Base-by-base conservation (phyloP, 2,329 filamentous ascomycete species). In the Aspergillus glaucus region DNA sequence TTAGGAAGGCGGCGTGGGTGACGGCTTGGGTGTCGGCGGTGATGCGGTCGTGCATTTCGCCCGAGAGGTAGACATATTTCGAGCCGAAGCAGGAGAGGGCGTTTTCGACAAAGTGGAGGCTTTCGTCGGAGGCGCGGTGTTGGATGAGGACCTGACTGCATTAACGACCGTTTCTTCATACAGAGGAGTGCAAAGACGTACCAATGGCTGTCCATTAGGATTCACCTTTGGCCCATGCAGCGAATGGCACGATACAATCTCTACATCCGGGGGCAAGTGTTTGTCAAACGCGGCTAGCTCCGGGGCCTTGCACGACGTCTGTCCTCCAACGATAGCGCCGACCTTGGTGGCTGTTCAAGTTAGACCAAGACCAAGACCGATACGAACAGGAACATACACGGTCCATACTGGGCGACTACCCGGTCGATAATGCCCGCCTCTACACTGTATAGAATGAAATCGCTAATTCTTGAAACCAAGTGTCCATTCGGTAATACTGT, bases 391-490 rank as follows among this genome's bases (percentile, higher is more conserved):
- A 41, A 71, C 85, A 76, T 89, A 95, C 90, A 96, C 61, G 92
- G 92, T 55, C 91, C 93, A 70, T 89, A 98, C 62, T 86, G 78
- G 54, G 85, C 86, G 62, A 96, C 93, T 61, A 96, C 88, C 58
- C 79, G 80, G 66, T 89, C 87, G 69, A 98, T 95, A 57, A 85
- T 81, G 61, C 90, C 89, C 53, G 93, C 93, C 73, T 97, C 92
- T 70, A 98, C 93, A 72, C 87, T 95, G 79, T 98, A 98, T 67
- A 98, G 90, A 74, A 96, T 95, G 71, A 91, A 97, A 79, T 97
- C 92, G 84, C 91, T 96, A 71, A 85, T 84, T 73, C 93, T 85
- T 61, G 93, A 96, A 62, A 98, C 93, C 69, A 92, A 80, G 75
- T 97, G 91, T 62, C 94, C 94, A 80, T 95, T 95, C 69, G 82